Conservation (phyloP, 495 filamentous ascomycete genomes). For the Penicillium angulare region DNA sequence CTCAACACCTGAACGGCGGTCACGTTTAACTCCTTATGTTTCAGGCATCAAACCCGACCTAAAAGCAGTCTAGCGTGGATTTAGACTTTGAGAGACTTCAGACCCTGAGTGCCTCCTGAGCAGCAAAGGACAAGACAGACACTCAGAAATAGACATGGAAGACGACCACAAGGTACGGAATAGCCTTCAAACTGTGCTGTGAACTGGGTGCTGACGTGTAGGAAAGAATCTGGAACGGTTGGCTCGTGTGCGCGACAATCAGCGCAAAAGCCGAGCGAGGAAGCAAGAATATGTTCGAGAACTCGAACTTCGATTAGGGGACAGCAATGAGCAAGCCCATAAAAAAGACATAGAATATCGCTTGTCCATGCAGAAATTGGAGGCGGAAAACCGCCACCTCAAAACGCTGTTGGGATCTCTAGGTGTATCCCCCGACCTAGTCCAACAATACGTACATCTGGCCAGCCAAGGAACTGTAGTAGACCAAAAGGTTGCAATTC, state of each 20-base stretch:
- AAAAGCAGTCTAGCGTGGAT: not conserved
- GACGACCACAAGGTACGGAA: not conserved
- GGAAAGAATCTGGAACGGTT: slow-evolving; percentile 33
- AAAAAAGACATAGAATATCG: slow-evolving; percentile 38
- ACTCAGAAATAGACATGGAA: not conserved
- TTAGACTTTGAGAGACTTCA: no score
- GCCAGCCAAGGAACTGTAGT: slow-evolving; percentile 16
- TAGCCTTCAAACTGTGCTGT: not conserved
- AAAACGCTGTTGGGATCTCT: slow-evolving; percentile 23
- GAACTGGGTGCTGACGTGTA: slow-evolving; percentile 10
- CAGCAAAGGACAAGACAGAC: no score
- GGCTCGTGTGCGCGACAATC: slow-evolving; percentile 68
- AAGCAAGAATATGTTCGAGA: slow-evolving; percentile 73
- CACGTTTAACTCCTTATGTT: no score
- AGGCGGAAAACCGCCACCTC: slow-evolving; percentile 39
- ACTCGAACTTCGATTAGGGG: slow-evolving; percentile 63
- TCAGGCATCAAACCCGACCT: slow-evolving; percentile 1
- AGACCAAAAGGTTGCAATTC: slow-evolving; percentile 40
- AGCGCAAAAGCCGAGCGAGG: slow-evolving; percentile 72
- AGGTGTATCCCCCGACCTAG: slow-evolving; percentile 23
- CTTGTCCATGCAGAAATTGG: slow-evolving; percentile 34
- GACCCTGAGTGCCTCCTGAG: no score
- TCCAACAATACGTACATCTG: slow-evolving; percentile 32
- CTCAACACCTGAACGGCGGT: no score
- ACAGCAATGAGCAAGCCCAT: slow-evolving; percentile 48